Evolutionary conservation across 495 filamentous ascomycete species (phyloP), one percentile per base, ranked within the genome.

Genomic region (Penicillium coffeae): DNA sequence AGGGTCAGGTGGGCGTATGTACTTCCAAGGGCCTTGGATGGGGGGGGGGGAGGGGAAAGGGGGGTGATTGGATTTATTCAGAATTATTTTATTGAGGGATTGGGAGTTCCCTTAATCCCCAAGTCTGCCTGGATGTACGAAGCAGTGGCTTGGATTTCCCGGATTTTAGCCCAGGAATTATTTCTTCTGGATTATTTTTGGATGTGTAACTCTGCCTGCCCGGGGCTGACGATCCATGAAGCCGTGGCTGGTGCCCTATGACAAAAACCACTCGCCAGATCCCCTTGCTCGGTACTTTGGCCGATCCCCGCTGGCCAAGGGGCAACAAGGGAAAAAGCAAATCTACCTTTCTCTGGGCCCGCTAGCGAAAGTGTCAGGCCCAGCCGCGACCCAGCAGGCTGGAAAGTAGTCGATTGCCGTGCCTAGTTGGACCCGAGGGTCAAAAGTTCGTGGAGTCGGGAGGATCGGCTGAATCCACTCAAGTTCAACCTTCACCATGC

Each of bases 191-290:
- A 42, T 37, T 38, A 36, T 36, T 32, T 35, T 25, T 50, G 35
- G 34, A 48, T 50, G 59, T 59, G 60, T 63, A 63, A 63, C 60
- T 45, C 51, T n/a, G 45, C 36, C 43, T 48, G 56, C 55, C 52
- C 59, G 56, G 42, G 42, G 42, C 42, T 45, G 42, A 59, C 48
- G 32, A 54, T 59, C 44, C 53, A 54, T 27, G 38, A 42, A 18
- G 27, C 30, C 42, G 42, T 42, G 38, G 34, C 38, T 14, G 44
- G 34, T 38, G 44, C 44, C 44, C 21, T 27, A 47, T 44, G 42
- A 35, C 32, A 13, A 22, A 40, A 40, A 40, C 8, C 35, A 5
- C 25, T 4, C 25, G 10, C 6, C 3, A 42, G 2, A 27, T 27
- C 21, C 40, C 40, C 40, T 42, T 42, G 21, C 40, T 42, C 40